Percentiles rank a stretch among this genome's conserved stretches.
phyloP scores from a whole-genome alignment of 306 rosid genomes.

The Geum urbanum region DNA sequence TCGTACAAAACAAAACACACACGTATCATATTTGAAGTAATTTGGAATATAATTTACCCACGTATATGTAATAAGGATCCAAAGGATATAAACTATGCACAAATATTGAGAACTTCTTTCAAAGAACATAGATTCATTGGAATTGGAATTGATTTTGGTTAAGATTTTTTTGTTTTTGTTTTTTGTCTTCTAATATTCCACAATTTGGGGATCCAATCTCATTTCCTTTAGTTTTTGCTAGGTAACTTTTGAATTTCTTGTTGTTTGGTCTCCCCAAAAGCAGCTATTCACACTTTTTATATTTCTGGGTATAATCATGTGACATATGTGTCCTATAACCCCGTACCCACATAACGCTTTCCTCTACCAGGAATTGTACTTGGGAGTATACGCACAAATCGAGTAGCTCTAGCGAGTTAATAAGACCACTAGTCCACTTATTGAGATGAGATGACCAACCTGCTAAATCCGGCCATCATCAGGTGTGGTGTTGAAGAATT shows the following conservation, averaged over 20 bases:
- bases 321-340: not conserved
- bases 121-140: no score
- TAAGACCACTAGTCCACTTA: not conserved
- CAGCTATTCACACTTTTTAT: constrained; percentile 12
- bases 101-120: no score
- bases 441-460: not conserved
- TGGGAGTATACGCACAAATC: not conserved
- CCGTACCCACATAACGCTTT: constrained; percentile 8
- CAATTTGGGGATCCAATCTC: no score
- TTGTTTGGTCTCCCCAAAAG: constrained; percentile 29
- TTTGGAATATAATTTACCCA: no score
- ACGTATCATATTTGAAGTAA: no score
- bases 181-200: no score
- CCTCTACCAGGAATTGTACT: constrained; percentile 13
- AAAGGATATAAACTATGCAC: no score
- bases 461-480: not conserved
- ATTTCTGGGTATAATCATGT: constrained; percentile 5
- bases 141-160: no score
- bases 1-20: no score
- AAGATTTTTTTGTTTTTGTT: no score
- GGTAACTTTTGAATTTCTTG: constrained; percentile 6
- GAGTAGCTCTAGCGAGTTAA: not conserved
- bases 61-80: no score
- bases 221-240: not conserved
- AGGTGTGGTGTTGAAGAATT: not conserved